Percentiles rank a stretch among this genome's conserved stretches.
Conservation (phyloP, 2,329 filamentous ascomycete genomes). For the Fusarium sp. region DNA sequence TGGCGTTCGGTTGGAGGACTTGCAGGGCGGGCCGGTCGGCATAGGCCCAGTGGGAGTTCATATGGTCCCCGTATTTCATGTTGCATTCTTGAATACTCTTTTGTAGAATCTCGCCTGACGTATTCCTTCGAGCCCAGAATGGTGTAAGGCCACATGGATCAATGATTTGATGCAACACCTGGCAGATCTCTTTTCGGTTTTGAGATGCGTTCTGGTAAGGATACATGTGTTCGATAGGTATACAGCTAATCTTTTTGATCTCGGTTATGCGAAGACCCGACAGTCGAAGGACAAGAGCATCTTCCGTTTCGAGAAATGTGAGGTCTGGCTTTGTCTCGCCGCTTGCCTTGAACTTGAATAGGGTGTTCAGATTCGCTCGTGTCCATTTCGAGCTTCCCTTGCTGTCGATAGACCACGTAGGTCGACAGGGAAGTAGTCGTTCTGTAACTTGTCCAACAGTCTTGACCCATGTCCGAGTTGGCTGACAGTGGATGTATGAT, state of each 20-base stretch:
- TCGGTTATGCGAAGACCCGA: slow-evolving; percentile 1
- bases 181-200: background rate
- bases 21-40: background rate
- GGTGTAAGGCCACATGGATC: slow-evolving; percentile 27
- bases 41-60: slow-evolving; percentile 25
- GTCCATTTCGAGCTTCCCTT: slow-evolving; percentile 21
- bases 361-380: slow-evolving; percentile 11
- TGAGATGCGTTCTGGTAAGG: slow-evolving; percentile 1
- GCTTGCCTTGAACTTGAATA: slow-evolving; percentile 22
- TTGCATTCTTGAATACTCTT: background rate
- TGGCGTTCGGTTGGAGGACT: background rate
- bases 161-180: slow-evolving; percentile 23
- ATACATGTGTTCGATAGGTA: slow-evolving; percentile 17
- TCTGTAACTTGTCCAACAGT: background rate
- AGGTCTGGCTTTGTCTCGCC: slow-evolving; percentile 11
- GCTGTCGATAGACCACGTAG: slow-evolving; percentile 26
- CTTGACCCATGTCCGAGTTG: slow-evolving; percentile 24
- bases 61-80: slow-evolving; percentile 23
- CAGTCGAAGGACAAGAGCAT: slow-evolving; percentile 13
- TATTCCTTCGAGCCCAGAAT: slow-evolving; percentile 11
- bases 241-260: slow-evolving; percentile 12
- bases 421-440: background rate
- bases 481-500: slow-evolving; percentile 24
- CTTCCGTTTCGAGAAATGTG: background rate
- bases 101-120: background rate